Conservation (phyloP, 1,284 basidiomycete genomes). For the Sporisorium graminicola region DNA sequence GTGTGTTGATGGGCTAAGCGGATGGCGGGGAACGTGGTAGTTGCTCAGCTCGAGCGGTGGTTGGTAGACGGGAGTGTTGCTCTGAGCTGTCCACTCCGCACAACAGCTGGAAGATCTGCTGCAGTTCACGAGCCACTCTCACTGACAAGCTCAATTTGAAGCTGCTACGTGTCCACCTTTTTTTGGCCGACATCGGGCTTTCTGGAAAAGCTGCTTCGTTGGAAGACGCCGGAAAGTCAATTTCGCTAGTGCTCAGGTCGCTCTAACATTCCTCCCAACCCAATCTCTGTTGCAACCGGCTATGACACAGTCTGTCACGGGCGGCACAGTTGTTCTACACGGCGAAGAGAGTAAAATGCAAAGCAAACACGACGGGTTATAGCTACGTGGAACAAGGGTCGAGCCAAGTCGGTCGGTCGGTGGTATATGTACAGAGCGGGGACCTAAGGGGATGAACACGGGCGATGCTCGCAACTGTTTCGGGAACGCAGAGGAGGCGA, state of each 20-base stretch:
- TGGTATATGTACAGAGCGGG: slow-evolving; percentile 37
- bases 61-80: slow-evolving; percentile 17
- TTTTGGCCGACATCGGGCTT: too few relatives aligned
- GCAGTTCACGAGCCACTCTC: slow-evolving; percentile 12
- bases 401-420: background rate
- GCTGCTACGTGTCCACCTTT: slow-evolving; percentile 37
- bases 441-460: background rate
- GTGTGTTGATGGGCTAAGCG: too few relatives aligned
- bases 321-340: background rate
- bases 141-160: background rate
- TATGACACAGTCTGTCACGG: background rate
- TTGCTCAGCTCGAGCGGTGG: too few relatives aligned
- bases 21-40: background rate
- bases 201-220: slow-evolving; percentile 14
- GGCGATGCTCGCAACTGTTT: background rate
- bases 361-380: slow-evolving; percentile 6
- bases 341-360: background rate
- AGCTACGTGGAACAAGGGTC: background rate
- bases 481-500: background rate
- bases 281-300: too few relatives aligned
- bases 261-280: too few relatives aligned
- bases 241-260: background rate
- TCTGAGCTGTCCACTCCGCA: background rate
- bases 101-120: slow-evolving; percentile 29
- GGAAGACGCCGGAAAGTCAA: slow-evolving; percentile 11